Conservation (phyloP, 176 grass and related monocot genomes). For the Juncus inflexus region DNA sequence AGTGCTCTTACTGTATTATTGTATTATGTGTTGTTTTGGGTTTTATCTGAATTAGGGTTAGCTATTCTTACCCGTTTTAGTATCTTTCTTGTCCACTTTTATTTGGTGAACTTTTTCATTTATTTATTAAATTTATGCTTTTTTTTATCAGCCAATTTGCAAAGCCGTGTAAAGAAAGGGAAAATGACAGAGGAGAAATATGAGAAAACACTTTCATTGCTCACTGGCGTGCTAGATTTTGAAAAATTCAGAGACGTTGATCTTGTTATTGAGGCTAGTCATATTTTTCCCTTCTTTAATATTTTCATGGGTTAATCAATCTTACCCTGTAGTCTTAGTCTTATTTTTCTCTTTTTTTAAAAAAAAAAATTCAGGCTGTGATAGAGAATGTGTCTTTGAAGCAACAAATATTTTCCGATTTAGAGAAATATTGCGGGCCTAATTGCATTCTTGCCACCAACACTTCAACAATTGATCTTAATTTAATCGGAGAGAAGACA, state of each 20-base stretch:
- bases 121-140: constrained; percentile 12
- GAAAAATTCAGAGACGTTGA: constrained; percentile 69
- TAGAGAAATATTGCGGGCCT: constrained; percentile 71
- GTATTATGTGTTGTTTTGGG: no score
- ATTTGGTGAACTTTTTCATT: constrained; percentile 10
- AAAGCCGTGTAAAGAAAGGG: constrained; percentile 71
- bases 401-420: constrained; percentile 83
- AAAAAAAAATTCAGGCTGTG: constrained; percentile 73
- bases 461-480: constrained; percentile 93
- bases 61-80: no score
- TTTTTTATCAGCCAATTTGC: constrained; percentile 62
- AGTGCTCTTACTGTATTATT: no score
- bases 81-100: not conserved
- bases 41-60: not conserved
- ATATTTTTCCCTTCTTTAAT: not conserved
- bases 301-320: not conserved
- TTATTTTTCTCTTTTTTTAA: constrained; percentile 3
- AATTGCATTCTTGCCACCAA: constrained; percentile 90
- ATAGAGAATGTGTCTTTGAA: constrained; percentile 86
- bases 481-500: constrained; percentile 83
- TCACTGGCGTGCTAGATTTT: constrained; percentile 79
- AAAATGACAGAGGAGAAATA: constrained; percentile 82
- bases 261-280: constrained; percentile 79
- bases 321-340: not conserved
- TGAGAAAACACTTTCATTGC: constrained; percentile 61